Percentiles rank a stretch among this genome's conserved stretches.
Conservation (phyloP, 2,329 filamentous ascomycete species). For the Curvularia sp. region DNA sequence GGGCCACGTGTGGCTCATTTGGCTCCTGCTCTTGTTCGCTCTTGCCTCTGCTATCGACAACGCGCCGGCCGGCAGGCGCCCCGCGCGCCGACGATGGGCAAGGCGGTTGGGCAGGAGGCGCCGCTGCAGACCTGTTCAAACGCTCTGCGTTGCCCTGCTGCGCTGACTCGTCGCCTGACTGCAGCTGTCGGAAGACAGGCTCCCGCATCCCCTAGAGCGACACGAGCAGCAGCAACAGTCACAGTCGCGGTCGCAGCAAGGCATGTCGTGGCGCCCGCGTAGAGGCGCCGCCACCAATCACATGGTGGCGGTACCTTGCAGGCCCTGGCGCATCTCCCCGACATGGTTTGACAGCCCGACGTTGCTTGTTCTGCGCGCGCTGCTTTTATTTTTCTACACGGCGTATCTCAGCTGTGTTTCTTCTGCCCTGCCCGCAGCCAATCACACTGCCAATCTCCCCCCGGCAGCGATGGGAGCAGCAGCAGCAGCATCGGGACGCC, state of each 20-base stretch:
- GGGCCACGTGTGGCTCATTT: neutral
- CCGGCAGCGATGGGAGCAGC: constrained; percentile 16
- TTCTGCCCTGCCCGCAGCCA: constrained; percentile 6
- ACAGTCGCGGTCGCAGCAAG: constrained; percentile 21
- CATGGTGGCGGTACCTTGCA: constrained; percentile 24
- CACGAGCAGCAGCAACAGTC: constrained; percentile 16
- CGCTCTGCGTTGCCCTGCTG: too few relatives aligned
- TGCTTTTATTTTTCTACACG: neutral
- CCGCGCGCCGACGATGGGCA: too few relatives aligned
- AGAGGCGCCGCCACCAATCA: constrained; percentile 25
- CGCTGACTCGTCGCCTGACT: neutral
- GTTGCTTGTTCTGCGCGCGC: constrained; percentile 2
- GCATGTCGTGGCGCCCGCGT: constrained; percentile 11
- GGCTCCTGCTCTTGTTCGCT: too few relatives aligned
- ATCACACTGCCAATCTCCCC: neutral
- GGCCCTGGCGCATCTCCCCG: constrained; percentile 3
- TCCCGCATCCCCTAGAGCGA: constrained; percentile 13
- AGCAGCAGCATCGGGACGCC: constrained; percentile 23
- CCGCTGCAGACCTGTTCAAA: neutral
- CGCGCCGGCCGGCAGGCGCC: too few relatives aligned
- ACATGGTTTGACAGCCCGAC: constrained; percentile 15
- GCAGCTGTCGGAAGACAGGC: neutral
- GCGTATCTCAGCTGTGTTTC: neutral
- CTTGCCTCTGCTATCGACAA: too few relatives aligned
- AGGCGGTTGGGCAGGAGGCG: neutral